phyloP scores from a whole-genome alignment of 352 stramenopile species.

The Phytophthora europaea region DNA sequence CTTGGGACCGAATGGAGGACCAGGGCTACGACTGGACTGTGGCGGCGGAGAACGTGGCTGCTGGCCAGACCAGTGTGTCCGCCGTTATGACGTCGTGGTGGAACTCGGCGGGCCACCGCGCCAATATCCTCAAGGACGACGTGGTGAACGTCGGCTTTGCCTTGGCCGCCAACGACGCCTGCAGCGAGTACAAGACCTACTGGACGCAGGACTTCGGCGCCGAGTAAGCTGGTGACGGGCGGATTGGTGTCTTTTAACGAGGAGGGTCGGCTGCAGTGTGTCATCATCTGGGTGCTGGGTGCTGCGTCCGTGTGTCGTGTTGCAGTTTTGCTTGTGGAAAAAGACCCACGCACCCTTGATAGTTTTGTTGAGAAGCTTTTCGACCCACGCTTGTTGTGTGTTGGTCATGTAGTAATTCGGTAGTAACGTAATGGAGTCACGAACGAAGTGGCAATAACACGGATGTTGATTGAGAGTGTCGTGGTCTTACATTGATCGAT shows the following conservation, averaged over 20 bases:
- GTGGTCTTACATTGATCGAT: constrained; percentile 7
- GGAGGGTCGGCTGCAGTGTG: constrained; percentile 9
- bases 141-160: constrained; percentile 48
- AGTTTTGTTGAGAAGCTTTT: constrained; percentile 21
- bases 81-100: constrained; percentile 63
- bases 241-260: constrained; percentile 3
- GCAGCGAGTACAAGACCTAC: constrained; percentile 55
- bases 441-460: constrained; percentile 30
- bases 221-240: constrained; percentile 2
- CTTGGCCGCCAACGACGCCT: constrained; percentile 34
- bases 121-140: constrained; percentile 66
- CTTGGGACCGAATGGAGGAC: constrained; percentile 47
- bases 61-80: constrained; percentile 47
- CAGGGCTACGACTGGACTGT: constrained; percentile 53
- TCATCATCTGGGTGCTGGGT: constrained; percentile 2
- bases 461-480: constrained; percentile 19
- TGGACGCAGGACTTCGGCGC: constrained; percentile 70
- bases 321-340: constrained; percentile 17
- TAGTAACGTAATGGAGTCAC: constrained; percentile 14
- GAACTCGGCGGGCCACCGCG: constrained; percentile 57
- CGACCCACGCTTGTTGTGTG: constrained; percentile 1
- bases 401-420: constrained; percentile 6
- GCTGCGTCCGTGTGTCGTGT: constrained; percentile 21
- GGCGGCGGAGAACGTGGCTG: constrained; percentile 64
- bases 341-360: constrained; percentile 6